Evolutionary conservation across 106 monocot species (phyloP), one percentile per base, ranked within the genome.

Genomic region (Alisma plantagoaquatica): DNA sequence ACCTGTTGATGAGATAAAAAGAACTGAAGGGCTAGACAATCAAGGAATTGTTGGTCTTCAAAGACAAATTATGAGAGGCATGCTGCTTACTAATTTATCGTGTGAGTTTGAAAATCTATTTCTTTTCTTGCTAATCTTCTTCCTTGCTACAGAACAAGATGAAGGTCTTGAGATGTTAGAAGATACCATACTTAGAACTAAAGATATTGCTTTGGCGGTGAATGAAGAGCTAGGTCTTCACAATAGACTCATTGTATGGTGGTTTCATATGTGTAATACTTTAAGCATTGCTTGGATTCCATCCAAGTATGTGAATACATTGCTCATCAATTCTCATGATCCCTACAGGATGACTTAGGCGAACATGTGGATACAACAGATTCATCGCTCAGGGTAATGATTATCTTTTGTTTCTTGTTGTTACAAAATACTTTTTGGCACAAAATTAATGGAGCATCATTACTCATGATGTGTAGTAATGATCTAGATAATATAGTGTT

Each of bases 181-280:
- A 56, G 75, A 84, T 29, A 84, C 80, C 0, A 80, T 91, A n/a
- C 15, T 72, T 20, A 91, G 75, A 55, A 91, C 91, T 41, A 91
- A 91, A 26, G 80, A 91, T 77, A 81, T 91, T 52, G 84, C 91
- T 26, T 66, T 91, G 55, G 69, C 91, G 2, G 75, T 91, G 32
- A 84, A 84, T 21, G 91, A 81, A 52, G 91, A 91, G 60, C 51
- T 91, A 60, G 70, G 77, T 64, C 56, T 91, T 55, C 91, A 91
- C 10, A 70, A 74, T 11, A 84, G 80, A 57, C 63, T 91, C 18
- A 80, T 91, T 53, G 91, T 91, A 73, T 49, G 80, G 15, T 2
- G 26, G 10, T 2, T 27, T n/a, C 1, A 11, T 55, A 20, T 55
- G n/a, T 2, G 4, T 18, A 4, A 6, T 18, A 49, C 16, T 6